A percentile compares a stretch with the other conserved stretches of the same genome.
Conservation (phyloP, 2,329 filamentous ascomycete species). For the Paracoccidioides lutzii region DNA sequence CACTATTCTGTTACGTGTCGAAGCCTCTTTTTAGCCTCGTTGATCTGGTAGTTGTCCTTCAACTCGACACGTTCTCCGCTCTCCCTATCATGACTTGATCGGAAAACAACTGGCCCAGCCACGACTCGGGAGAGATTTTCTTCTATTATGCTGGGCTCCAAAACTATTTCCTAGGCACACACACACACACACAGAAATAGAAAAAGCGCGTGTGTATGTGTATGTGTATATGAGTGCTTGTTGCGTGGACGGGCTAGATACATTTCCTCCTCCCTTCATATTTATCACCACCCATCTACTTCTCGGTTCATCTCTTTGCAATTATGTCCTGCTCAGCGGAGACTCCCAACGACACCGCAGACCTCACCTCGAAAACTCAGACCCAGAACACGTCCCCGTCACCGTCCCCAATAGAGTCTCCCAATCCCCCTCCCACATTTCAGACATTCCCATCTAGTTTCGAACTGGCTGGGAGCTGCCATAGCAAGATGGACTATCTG, state of each 20-base stretch:
- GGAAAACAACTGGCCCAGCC: too few relatives aligned
- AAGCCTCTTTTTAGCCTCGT: not conserved
- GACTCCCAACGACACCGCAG: not conserved
- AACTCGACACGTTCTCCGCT: not conserved
- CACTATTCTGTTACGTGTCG: not conserved
- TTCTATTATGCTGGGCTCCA: not conserved
- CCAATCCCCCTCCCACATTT: constrained; percentile 6
- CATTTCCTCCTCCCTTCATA: not conserved
- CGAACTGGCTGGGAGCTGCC: constrained; percentile 11
- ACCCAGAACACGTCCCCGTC: constrained; percentile 5
- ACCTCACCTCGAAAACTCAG: constrained; percentile 1
- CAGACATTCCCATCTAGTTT: constrained; percentile 12
- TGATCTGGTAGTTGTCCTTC: not conserved
- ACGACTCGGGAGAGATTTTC: too few relatives aligned
- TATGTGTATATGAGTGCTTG: not conserved
- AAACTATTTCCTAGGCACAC: not conserved
- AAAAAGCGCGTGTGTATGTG: not conserved
- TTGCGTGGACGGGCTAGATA: too few relatives aligned
- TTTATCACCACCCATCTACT: not conserved
- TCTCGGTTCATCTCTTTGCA: not conserved
- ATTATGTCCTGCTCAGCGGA: not conserved
- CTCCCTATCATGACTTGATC: not conserved
- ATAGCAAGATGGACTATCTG: not conserved
- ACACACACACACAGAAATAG: too few relatives aligned
- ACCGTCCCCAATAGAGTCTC: not conserved